Base-by-base conservation (phyloP, 2,329 filamentous ascomycete species). In the Lecanoromycetidae sp. region DNA sequence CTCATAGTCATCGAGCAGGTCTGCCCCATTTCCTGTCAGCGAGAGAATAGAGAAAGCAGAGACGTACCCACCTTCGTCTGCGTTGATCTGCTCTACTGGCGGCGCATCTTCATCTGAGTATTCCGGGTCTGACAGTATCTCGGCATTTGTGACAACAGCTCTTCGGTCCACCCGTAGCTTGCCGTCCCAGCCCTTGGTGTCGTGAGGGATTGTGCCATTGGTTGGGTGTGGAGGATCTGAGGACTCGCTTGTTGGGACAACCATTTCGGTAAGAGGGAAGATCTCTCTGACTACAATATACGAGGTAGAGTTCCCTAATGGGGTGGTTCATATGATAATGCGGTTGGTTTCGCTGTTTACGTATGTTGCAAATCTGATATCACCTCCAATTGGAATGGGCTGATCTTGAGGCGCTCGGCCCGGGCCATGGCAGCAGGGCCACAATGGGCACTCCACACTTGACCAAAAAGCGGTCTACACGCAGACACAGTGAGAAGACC, bases 41-140 rank as follows among this genome's bases (percentile, higher is more conserved):
- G 50, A 23, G 27, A 36, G 37, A 19, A 37, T 17, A 35, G 8
- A 25, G 17, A 45, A 22, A 42, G 25, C 10, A 36, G 12, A 29
- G 17, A 26, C n/a, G 5, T 6, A 51, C 50, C 35, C 58, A 85
- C 84, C 82, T 71, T 94, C 87, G 60, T 94, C 87, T 5, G 87
- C 83, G 22, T 76, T 72, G 49, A 94, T 87, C 60, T 82, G 72
- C 49, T 93, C 83, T 41, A 82, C 81, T 0, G 77, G 77, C 52
- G 84, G 66, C 17, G 71, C 74, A 53, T 77, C 74, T 17, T 76
- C 77, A 55, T 85, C 87, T 13, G 85, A 91, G 60, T 90, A 87
- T 48, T 94, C 87, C 0, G 84, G 79, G 58, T 95, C 87, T 35
- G 83, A 84, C 43, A 94, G 65, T 8, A 84, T 85, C 59, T 91